Evolutionary conservation across 352 stramenopile genomes (phyloP).

Genomic region (Globisporangium barbulae): DNA sequence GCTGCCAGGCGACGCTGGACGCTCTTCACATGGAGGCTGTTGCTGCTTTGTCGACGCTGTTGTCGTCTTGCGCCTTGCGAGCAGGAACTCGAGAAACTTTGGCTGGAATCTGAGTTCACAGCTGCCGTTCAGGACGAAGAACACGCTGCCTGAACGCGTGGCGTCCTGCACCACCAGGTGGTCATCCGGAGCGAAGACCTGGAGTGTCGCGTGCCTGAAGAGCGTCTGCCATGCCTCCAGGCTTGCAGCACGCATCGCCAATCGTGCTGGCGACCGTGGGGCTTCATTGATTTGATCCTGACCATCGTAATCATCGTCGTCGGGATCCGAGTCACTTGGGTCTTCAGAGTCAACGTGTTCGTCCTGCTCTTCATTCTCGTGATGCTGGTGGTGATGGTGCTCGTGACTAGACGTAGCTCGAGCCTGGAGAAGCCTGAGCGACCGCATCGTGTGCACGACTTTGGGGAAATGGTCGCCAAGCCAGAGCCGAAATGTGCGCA

Average conservation of each 20-base stretch:
- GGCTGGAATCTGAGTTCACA: conserved; percentile 29
- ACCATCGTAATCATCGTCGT: neutral
- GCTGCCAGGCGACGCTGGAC: neutral
- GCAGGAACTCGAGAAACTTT: conserved; percentile 26
- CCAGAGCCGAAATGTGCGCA: neutral
- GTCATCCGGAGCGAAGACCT: conserved; percentile 17
- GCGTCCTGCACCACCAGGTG: conserved; percentile 26
- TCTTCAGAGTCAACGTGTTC: neutral
- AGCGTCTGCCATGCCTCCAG: conserved; percentile 11
- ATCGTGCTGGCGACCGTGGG: neutral
- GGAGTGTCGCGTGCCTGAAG: conserved; percentile 21
- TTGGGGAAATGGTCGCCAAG: neutral
- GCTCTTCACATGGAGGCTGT: neutral
- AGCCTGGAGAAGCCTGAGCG: neutral
- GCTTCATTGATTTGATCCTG: neutral
- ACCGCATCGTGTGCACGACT: neutral
- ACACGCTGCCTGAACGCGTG: conserved; percentile 25
- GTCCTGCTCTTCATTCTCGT: neutral
- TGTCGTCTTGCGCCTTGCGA: conserved; percentile 18
- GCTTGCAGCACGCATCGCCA: neutral
- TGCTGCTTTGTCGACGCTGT: neutral
- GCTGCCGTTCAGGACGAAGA: conserved; percentile 28
- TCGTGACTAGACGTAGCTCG: neutral
- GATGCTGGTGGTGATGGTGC: neutral
- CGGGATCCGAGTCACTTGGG: neutral